phyloP scores from a whole-genome alignment of 2,329 filamentous ascomycete species.

The Neopestalotiopsis sp. region DNA sequence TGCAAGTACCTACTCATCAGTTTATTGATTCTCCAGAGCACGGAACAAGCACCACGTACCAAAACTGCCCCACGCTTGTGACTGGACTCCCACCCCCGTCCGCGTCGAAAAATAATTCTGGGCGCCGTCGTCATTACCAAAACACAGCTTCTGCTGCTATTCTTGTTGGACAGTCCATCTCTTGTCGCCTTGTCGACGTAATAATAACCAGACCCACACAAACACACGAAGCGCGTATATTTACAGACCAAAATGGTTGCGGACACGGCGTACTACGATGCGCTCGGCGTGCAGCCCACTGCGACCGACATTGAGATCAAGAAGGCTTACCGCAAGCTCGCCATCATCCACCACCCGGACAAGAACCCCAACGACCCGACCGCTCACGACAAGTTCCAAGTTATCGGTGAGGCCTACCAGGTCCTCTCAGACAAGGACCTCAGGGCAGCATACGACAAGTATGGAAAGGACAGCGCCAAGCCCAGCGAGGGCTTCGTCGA shows the following conservation, averaged over 20 bases:
- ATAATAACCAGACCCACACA: not conserved
- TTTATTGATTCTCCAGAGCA: not conserved
- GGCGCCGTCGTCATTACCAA: slow-evolving; percentile 5
- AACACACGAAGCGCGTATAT: not conserved
- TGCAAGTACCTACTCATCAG: not conserved
- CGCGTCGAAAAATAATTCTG: slow-evolving; percentile 11
- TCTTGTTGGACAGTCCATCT: not conserved
- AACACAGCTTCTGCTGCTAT: not conserved
- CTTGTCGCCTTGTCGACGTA: not conserved
- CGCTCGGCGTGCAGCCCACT: slow-evolving; percentile 80
- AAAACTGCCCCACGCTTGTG: slow-evolving; percentile 2
- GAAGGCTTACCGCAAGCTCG: slow-evolving; percentile 93
- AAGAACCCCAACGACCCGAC: slow-evolving; percentile 98
- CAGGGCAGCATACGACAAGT: slow-evolving; percentile 93
- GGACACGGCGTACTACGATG: slow-evolving; percentile 88
- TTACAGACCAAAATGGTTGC: slow-evolving; percentile 70
- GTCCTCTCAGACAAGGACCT: slow-evolving; percentile 88
- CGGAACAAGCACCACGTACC: not conserved
- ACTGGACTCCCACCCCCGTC: not conserved
- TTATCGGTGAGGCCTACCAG: slow-evolving; percentile 75
- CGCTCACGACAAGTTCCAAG: slow-evolving; percentile 93
- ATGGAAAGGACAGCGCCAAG: slow-evolving; percentile 92
- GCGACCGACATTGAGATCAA: slow-evolving; percentile 94
- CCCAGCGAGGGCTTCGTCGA: slow-evolving; percentile 93
- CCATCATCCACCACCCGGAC: slow-evolving; percentile 93